A percentile compares a stretch with the other conserved stretches of the same genome.
Conservation (phyloP, 2,329 filamentous ascomycete genomes). For the Cladophialophora yegresii region DNA sequence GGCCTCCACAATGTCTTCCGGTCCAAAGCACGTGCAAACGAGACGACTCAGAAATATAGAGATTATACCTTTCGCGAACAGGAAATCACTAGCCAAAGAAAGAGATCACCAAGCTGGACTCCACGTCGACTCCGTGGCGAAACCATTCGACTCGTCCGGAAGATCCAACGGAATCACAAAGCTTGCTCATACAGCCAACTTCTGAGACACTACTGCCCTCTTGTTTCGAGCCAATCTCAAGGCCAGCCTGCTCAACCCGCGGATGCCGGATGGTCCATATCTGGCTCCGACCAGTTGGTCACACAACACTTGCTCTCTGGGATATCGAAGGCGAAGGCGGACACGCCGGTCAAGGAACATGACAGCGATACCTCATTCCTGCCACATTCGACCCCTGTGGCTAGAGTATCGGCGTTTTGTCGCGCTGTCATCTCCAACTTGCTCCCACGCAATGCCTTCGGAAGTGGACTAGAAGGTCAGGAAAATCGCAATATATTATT, state of each 20-base stretch:
- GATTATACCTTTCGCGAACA: constrained; percentile 85
- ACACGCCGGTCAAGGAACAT: background rate
- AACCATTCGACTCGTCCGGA: constrained; percentile 61
- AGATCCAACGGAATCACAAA: constrained; percentile 69
- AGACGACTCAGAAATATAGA: constrained; percentile 73
- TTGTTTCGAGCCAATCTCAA: constrained; percentile 11
- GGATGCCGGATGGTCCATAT: background rate
- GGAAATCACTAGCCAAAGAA: constrained; percentile 60
- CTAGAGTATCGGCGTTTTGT: constrained; percentile 82
- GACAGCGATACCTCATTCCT: constrained; percentile 26
- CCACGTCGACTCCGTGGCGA: constrained; percentile 63
- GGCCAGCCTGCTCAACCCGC: constrained; percentile 41
- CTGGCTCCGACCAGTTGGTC: constrained; percentile 9
- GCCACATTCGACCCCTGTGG: constrained; percentile 59
- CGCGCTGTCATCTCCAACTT: constrained; percentile 71
- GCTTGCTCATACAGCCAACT: constrained; percentile 79
- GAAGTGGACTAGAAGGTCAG: constrained; percentile 53
- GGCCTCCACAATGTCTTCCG: constrained; percentile 90
- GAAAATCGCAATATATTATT: constrained; percentile 66
- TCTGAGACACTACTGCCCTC: constrained; percentile 77
- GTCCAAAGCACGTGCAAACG: constrained; percentile 60
- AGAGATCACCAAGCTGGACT: constrained; percentile 30
- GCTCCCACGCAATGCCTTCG: constrained; percentile 76
- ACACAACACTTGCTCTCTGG: constrained; percentile 19
- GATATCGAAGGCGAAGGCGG: background rate